Percentiles rank a stretch among this genome's conserved stretches.
Conservation (phyloP, 2,329 filamentous ascomycete genomes). For the Aspergillus niger region DNA sequence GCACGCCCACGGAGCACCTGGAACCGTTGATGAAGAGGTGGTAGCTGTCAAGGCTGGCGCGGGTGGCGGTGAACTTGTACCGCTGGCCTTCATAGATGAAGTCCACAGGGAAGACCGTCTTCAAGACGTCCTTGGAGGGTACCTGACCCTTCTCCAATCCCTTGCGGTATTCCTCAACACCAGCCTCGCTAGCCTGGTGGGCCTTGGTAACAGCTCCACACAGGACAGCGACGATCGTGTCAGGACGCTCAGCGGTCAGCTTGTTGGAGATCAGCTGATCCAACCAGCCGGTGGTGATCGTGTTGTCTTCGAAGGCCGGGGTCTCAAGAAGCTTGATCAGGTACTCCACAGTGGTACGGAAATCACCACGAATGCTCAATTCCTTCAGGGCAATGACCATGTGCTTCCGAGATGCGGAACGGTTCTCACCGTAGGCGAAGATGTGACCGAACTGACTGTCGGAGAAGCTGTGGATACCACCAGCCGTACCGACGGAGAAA, state of each 20-base stretch:
- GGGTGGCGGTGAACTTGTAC: slow-evolving; percentile 97
- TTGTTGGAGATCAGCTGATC: slow-evolving; percentile 98
- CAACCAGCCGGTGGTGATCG: slow-evolving; percentile 97
- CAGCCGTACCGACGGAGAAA: slow-evolving; percentile 95
- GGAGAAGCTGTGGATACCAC: slow-evolving; percentile 98
- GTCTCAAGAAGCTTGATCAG: slow-evolving; percentile 98
- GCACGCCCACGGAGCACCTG: slow-evolving; percentile 89
- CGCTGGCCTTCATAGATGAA: slow-evolving; percentile 97
- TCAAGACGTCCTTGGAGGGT: slow-evolving; percentile 91
- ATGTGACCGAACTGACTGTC: slow-evolving; percentile 99
- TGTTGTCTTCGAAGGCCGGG: slow-evolving; percentile 97
- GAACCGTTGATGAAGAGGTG: slow-evolving; percentile 99
- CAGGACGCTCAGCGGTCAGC: slow-evolving; percentile 91
- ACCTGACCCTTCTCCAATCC: slow-evolving; percentile 97
- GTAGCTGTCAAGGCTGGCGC: slow-evolving; percentile 90
- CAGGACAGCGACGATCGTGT: slow-evolving; percentile 89
- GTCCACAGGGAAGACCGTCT: slow-evolving; percentile 95
- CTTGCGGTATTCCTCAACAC: slow-evolving; percentile 80
- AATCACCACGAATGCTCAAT: slow-evolving; percentile 98
- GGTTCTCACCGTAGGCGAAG: slow-evolving; percentile 97
- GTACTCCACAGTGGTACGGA: slow-evolving; percentile 97
- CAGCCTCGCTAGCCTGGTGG: slow-evolving; percentile 88
- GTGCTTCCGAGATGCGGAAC: slow-evolving; percentile 93
- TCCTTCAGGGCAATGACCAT: slow-evolving; percentile 99
- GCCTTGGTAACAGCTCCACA: slow-evolving; percentile 95